Evolutionary conservation across 805 yeast species (phyloP), one percentile per base, ranked within the genome.

Genomic region (Saccharomycopsis guyanensis): DNA sequence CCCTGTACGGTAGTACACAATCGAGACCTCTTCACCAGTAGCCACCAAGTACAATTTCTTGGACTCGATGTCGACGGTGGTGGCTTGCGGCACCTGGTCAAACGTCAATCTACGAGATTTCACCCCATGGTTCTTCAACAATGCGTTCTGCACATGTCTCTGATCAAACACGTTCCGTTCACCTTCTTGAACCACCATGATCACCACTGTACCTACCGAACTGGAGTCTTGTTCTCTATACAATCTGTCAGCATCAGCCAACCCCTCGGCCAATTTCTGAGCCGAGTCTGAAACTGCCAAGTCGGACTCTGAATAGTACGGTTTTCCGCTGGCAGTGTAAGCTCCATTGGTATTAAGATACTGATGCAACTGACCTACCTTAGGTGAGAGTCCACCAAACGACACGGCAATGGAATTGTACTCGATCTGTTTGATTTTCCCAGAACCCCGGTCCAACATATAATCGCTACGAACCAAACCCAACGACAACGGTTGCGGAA

Each of bases 391-490:
- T 0, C 95, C 97, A 18, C 95, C 96, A 67, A 93, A 93, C 1
- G 97, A 89, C 3, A 91, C 96, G 57, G 96, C 84, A 2, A 93
- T 86, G 1, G 98, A 89, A 64, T 93, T 93, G 68, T 91, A 91
- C 62, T 93, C 99, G 43, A 93, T 93, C 63, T 93, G 98, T 59
- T 91, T 89, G 57, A 91, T 82, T 23, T 63, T 61, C 35, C 72
- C 70, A n/a, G 73, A 60, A 23, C 61, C 58, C 31, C 59, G 47
- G 53, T 82, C 80, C 31, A 79, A 66, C 79, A 93, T 78, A 58
- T 91, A 93, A 59, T 93, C 98, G 0, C 94, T 82, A 61, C 98
- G 75, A 62, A 88, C 89, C 7, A 93, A 63, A 0, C 97, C 97
- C 38, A 89, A 69, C 0, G 88, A 75, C 32, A 86, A 68, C 1